Base-by-base conservation (phyloP, 1,139 yeast genomes). In the Candida sojae region DNA sequence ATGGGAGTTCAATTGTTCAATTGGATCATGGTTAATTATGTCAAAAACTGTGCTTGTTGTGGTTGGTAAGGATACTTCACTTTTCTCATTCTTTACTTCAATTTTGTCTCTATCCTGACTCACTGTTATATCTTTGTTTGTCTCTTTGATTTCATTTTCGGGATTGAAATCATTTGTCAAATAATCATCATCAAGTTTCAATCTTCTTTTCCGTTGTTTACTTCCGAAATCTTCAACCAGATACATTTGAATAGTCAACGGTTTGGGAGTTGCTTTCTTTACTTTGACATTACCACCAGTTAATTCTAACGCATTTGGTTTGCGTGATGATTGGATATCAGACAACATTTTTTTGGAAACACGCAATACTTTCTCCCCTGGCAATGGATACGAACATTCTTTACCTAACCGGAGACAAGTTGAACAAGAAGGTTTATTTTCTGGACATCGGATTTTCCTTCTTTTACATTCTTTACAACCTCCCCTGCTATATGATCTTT, bases 401-500 rank as follows among this genome's bases (percentile, higher is more conserved):
- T 64, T 64, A n/a, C 54, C 55, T 28, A 66, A 54, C 30, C 67
- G 50, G 6, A 57, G 44, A 50, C 71, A 66, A 42, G 60, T 65
- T 68, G 75, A 67, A 56, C 86, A 81, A 36, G 53, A 56, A 1
- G 84, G 84, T 52, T 78, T 76, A 4, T 63, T 63, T 57, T 81
- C 86, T 57, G 80, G 84, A 58, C 86, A 81, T 59, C 65, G 63
- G 50, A 64, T 62, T 42, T 66, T 66, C 21, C 70, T 54, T 34
- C 70, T 52, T 50, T 66, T 66, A 47, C 71, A 66, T 48, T 66
- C 70, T 31, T 59, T 53, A 49, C 71, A 66, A 2, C 70, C 71
- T 6, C 57, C 60, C 45, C 63, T 61, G 52, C 66, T 63, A 50
- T 66, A 66, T 28, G 55, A 48, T 39, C 64, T 44, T 35, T 55